Base-by-base conservation (phyloP, 176 grass and related monocot species). In the Tuctoria greenei region DNA sequence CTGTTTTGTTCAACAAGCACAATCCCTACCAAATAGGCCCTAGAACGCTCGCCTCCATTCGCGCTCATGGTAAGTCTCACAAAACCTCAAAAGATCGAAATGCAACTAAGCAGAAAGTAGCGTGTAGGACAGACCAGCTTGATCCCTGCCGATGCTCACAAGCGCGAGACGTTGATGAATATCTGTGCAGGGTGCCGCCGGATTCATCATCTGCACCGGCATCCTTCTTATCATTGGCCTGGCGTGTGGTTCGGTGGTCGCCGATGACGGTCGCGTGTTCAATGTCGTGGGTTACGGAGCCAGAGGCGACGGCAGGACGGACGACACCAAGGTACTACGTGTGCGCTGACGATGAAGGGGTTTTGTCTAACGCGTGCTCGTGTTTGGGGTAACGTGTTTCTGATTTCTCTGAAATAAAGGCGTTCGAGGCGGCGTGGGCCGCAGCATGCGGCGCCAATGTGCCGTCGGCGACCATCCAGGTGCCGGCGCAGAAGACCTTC, bases 311-410 rank as follows among this genome's bases (percentile, higher is more conserved):
- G 76, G 73, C 27, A 0, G 1, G 21, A 81, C 86, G 26, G 80
- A 93, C 72, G 87, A 87, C 71, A 84, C 83, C 37, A 51, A 89
- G 71, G 83, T 93, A 76, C n/a, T n/a, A 31, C 38, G 73, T 28
- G 46, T 18, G 38, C 28, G 27, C 36, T 8, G 6, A n/a, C 6
- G 31, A 31, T n/a, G 18, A n/a, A 10, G 0, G 17, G 6, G 7
- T 42, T 28, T 68, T 13, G 1, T 38, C 27, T 10, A n/a, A 42
- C 31, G n/a, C 1, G n/a, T 20, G 44, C 46, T 66, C 17, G 55
- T 24, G 10, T 73, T 42, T 54, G n/a, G 16, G 45, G 69, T 16
- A 18, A 18, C 45, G 35, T 57, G 42, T 66, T 43, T 20, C 10
- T 72, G 40, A 12, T 35, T 23, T 23, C 23, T 69, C 42, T 46